These are phyloP conservation scores for Acacia pycnantha DNA, from an alignment of 331 rosid species.

Conservation along the genomic window DNA sequence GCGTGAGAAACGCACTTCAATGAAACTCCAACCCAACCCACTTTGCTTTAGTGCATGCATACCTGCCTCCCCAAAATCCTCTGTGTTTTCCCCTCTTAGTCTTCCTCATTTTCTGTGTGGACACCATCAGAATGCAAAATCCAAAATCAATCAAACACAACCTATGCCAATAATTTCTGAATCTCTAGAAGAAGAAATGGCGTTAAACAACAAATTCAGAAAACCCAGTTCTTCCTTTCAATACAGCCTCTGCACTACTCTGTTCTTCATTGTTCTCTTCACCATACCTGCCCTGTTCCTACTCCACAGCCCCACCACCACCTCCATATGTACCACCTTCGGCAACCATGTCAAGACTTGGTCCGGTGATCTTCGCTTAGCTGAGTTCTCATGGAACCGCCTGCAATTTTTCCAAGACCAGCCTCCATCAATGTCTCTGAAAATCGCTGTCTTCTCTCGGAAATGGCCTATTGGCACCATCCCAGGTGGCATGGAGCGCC, in stretches of 20 bases:
- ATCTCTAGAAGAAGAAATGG: slow-evolving; percentile 46
- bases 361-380: slow-evolving; percentile 75
- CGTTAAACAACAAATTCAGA: slow-evolving; percentile 58
- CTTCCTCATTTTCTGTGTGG: slow-evolving; percentile 18
- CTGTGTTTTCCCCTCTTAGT: not conserved
- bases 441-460: slow-evolving; percentile 85
- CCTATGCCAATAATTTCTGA: slow-evolving; percentile 20
- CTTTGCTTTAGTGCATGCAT: slow-evolving; percentile 56
- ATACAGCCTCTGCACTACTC: slow-evolving; percentile 57
- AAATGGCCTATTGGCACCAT: slow-evolving; percentile 88
- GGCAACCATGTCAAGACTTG: slow-evolving; percentile 41
- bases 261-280: slow-evolving; percentile 73
- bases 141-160: not conserved
- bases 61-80: slow-evolving; percentile 21
- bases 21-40: slow-evolving; percentile 25
- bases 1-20: slow-evolving; percentile 64
- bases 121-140: slow-evolving; percentile 19
- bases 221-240: slow-evolving; percentile 46
- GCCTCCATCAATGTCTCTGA: slow-evolving; percentile 49
- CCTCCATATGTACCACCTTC: slow-evolving; percentile 56
- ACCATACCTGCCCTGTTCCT: slow-evolving; percentile 70
- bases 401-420: slow-evolving; percentile 42
- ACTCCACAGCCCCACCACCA: slow-evolving; percentile 57
- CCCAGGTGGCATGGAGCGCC: slow-evolving; percentile 99
- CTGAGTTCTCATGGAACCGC: slow-evolving; percentile 84